Conservation (phyloP, 2,329 filamentous ascomycete genomes). For the Botrytis paeoniae region DNA sequence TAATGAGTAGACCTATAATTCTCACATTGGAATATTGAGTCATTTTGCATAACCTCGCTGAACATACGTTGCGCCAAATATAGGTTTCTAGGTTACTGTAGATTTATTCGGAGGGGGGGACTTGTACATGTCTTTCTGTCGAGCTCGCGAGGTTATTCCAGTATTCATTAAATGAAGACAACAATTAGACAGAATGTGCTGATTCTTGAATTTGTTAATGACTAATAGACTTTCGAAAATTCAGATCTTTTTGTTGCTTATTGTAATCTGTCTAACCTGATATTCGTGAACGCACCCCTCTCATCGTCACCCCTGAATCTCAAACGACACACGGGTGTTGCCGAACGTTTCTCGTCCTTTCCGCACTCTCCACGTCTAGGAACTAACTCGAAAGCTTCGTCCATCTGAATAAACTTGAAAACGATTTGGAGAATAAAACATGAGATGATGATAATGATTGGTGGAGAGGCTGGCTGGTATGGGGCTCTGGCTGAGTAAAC, state of each 20-base stretch:
- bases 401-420: background rate
- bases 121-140: background rate
- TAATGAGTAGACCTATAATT: background rate
- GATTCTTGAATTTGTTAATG: background rate
- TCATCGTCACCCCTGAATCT: background rate
- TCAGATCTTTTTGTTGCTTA: background rate
- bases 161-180: background rate
- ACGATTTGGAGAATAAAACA: background rate
- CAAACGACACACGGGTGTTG: background rate
- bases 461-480: background rate
- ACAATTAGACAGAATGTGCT: background rate
- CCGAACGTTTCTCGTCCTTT: background rate
- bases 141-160: background rate
- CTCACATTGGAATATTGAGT: background rate
- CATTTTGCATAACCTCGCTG: background rate
- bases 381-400: background rate
- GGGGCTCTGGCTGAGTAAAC: conserved; percentile 9
- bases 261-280: background rate
- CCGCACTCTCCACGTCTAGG: too few species aligned
- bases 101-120: background rate
- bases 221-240: background rate
- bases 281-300: background rate
- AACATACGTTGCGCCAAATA: background rate
- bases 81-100: background rate
- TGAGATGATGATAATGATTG: background rate